Base-by-base conservation (phyloP, 192 early-diverging fungal species). In the Cetraspora pellucida region DNA sequence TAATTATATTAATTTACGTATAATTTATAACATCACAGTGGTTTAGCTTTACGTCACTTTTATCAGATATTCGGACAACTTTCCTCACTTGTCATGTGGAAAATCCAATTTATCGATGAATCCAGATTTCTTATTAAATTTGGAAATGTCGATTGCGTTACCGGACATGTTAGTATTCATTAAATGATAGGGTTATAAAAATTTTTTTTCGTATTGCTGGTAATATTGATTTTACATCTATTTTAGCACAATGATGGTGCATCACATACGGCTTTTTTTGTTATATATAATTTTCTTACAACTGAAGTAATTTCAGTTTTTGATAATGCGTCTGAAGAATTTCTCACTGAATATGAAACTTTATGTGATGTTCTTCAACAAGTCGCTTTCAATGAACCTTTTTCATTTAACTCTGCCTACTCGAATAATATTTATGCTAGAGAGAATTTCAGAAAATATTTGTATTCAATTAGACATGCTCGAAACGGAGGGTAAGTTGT, bases 401-500 rank as follows among this genome's bases (percentile, higher is more conserved):
- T 78, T 54, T 78, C 74, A n/a, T 73, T 83, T 68, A 74, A 60
- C 79, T 69, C 84, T 17, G 84, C 78, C 6, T 82, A 86, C 59
- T 79, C 80, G 28, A 92, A 90, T 77, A 92, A 85, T 74, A 61
- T 82, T 25, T 84, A 83, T 79, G 86, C 89, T 16, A 83, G 86
- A 46, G 90, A 91, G 31, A 79, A 79, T 23, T 60, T 90, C 45
- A 81, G 81, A 37, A 87, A 83, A 66, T 83, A 88, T 28, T 80
- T 91, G 11, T 79, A 87, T 61, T 79, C 84, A 10, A 82, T 93
- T 50, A 78, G 86, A 50, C 89, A 94, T 78, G 88, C 92, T 10
- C 81, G 83, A 27, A 92, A 91, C 72, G 92, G 92, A 81, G 92
- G 92, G 90, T 93, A 85, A 77, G 78, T 70, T 23, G 7, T 25